Evolutionary conservation across 2,329 filamentous ascomycete genomes (phyloP), one percentile per base, ranked within the genome.

Genomic region (Alternaria conjuncta): DNA sequence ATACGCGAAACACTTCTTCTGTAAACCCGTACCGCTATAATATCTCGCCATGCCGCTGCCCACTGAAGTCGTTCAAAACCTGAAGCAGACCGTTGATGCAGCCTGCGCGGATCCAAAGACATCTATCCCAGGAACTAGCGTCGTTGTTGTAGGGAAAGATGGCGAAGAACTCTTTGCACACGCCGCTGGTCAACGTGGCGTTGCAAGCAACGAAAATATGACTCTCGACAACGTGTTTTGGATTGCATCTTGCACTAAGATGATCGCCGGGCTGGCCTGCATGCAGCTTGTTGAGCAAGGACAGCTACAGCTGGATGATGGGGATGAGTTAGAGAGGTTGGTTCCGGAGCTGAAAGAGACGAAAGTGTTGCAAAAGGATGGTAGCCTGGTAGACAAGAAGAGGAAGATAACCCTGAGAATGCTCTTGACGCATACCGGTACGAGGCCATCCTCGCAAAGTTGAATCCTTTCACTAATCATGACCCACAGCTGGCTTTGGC

Each of bases 221-320:
- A 85, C 83, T 0, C 76, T 87, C 0, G 88, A 91, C 26, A 73
- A 60, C 30, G 79, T 88, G 1, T 91, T 88, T 66, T 87, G 84
- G 84, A 84, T 87, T 15, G 84, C 84, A 6, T 84, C 82, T 3
- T 86, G 84, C 70, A 85, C 83, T 1, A 79, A 79, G 55, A 70
- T 79, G 67, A 70, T 76, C 44, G 68, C 70, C n/a, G 68, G 71
- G 3, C 62, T 79, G 6, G 75, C 75, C 5, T 71, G 67, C 41
- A 77, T 78, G 75, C 77, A 79, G 59, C 62, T 78, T 21, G 75
- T 78, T 4, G 76, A 79, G 60, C 60, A 76, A 59, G 77, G 72
- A 3, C 72, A 72, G 36, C 61, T 78, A 28, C 62, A 63, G 15
- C 47, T 79, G 9, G 75, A 79, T 49, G 74, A 77, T 54, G 68